Evolutionary conservation across 495 filamentous ascomycete genomes (phyloP), one percentile per base, ranked within the genome.

Genomic region (Penicillium riverlandense): DNA sequence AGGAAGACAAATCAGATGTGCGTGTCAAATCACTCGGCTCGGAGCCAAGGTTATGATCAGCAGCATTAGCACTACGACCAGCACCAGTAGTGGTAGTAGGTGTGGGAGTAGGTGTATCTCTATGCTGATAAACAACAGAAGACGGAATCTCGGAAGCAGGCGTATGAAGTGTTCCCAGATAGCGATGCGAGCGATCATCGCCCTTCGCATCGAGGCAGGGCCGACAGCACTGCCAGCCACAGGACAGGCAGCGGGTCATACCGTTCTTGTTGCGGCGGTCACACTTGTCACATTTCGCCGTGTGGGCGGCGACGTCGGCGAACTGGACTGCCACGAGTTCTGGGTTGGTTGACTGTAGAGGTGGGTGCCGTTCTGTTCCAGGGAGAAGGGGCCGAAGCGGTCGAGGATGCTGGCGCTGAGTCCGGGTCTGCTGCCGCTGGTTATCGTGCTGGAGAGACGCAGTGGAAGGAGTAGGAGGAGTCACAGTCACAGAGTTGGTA

Each of bases 221-320:
- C 7, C 39, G 39, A 41, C 65, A 68, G 9, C 57, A 22, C 4
- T 69, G 59, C 34, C 49, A 56, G 6, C 47, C 50, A 33, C 65
- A 68, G 1, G 38, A 45, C 2, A 42, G 55, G 47, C 65, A 68
- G 27, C 62, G 61, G 39, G 54, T 52, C 40, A 68, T 58, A 8
- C 53, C 62, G 13, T 36, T 39, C 30, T 44, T 62, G 30, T 68
- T 67, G 28, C 65, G 54, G 15, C 47, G 45, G 28, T 59, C 59
- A 42, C 65, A 68, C 1, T 45, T 12, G 37, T 68, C 65, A 43
- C 65, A 68, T 41, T 68, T 68, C 8, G 65, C 65, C 9, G 65
- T 68, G 15, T 65, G 66, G 16, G 61, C 55, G 3, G 31, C 44
- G 31, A 67, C 53, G 38, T 56, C 28, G n/a, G 22, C 22, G 29